Evolutionary conservation across 1,284 basidiomycete genomes (phyloP).

Genomic region (Coniferiporia sulphurascens): DNA sequence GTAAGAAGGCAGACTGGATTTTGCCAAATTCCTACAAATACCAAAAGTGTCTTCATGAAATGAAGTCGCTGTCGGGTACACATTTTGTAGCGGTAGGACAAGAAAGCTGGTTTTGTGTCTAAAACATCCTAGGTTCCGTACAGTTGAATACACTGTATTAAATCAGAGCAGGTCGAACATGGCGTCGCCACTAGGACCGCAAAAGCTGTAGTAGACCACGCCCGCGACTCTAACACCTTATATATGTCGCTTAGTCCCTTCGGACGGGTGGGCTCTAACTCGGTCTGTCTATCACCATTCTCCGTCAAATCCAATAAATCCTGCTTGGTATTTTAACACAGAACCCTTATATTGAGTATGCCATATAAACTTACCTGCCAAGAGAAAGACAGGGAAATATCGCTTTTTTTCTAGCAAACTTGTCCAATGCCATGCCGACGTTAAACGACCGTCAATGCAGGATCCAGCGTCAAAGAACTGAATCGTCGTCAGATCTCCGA

Average conservation of each 20-base stretch:
- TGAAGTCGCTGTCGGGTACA: too few relatives aligned
- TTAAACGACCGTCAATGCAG: slow-evolving; percentile 61
- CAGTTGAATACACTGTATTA: too few relatives aligned
- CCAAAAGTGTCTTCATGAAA: too few relatives aligned
- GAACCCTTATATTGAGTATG: background rate
- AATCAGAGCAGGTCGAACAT: too few relatives aligned
- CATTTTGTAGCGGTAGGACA: too few relatives aligned
- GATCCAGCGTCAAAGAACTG: slow-evolving; percentile 31
- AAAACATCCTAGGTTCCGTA: too few relatives aligned
- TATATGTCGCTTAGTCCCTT: background rate
- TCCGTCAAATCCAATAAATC: slow-evolving; percentile 79
- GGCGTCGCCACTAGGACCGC: too few relatives aligned
- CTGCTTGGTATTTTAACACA: slow-evolving; percentile 30
- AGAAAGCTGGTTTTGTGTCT: too few relatives aligned
- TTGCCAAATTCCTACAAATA: too few relatives aligned
- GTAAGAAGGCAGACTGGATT: too few relatives aligned
- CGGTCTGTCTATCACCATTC: slow-evolving; percentile 52
- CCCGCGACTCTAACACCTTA: too few relatives aligned
- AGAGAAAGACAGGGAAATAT: slow-evolving; percentile 72
- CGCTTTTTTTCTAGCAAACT: slow-evolving; percentile 74
- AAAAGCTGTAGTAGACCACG: too few relatives aligned
- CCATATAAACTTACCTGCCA: slow-evolving; percentile 51
- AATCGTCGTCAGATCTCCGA: slow-evolving; percentile 35
- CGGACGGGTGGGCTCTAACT: background rate
- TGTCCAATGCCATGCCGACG: slow-evolving; percentile 87